A percentile compares a stretch with the other conserved stretches of the same genome.
Evolutionary conservation across 352 stramenopile species (phyloP).

Genomic region (Elongisporangium anandrum): DNA sequence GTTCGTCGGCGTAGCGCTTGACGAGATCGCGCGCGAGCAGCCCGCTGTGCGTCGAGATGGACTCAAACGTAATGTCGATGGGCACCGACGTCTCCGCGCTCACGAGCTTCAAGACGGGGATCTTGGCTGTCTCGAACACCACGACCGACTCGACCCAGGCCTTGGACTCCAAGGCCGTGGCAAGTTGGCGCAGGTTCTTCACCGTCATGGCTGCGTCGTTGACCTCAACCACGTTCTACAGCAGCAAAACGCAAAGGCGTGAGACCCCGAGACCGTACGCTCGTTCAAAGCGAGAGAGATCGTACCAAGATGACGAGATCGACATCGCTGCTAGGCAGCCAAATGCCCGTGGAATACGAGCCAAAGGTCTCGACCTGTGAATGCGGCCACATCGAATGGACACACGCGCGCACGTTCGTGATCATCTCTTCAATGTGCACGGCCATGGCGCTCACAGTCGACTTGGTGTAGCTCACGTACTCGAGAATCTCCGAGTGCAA

Average conservation of each 20-base stretch:
- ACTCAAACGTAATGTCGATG: conserved; percentile 86
- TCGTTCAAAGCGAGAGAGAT: neutral
- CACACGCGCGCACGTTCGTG: conserved; percentile 57
- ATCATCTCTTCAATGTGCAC: conserved; percentile 86
- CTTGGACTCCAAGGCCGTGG: conserved; percentile 49
- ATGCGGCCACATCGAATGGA: conserved; percentile 66
- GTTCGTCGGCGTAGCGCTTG: conserved; percentile 73
- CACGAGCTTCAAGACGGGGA: conserved; percentile 80
- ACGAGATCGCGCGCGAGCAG: conserved; percentile 82
- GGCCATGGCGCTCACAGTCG: conserved; percentile 67
- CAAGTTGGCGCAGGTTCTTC: conserved; percentile 54
- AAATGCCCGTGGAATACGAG: conserved; percentile 85
- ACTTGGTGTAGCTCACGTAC: conserved; percentile 67
- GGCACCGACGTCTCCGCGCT: conserved; percentile 71
- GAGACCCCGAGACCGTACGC: neutral
- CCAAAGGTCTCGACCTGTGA: conserved; percentile 80
- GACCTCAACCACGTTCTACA: conserved; percentile 51
- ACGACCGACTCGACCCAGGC: conserved; percentile 81
- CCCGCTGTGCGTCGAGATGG: conserved; percentile 73
- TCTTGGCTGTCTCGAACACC: conserved; percentile 78
- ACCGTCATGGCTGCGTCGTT: conserved; percentile 53
- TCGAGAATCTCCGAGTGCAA: conserved; percentile 81
- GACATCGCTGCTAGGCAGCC: conserved; percentile 82
- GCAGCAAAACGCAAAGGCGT: neutral
- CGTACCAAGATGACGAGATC: conserved; percentile 76